Percentiles rank a stretch among this genome's conserved stretches.
phyloP scores from a whole-genome alignment of 2,329 filamentous ascomycete genomes.

The Pseudogymnoascus sp. region DNA sequence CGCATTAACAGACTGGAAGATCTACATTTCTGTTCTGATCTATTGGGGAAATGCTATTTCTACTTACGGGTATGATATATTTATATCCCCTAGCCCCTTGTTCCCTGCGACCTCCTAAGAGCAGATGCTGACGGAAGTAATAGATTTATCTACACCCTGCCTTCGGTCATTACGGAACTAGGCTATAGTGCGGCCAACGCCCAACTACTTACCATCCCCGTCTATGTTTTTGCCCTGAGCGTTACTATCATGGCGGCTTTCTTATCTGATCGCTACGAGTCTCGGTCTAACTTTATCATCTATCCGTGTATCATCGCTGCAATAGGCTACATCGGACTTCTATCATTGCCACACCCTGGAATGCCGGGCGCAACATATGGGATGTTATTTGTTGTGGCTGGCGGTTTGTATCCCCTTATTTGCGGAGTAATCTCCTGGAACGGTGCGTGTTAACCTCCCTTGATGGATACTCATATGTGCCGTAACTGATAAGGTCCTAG shows the following conservation, averaged over 20 bases:
- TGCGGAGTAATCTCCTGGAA: slow-evolving; percentile 75
- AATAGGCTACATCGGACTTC: slow-evolving; percentile 16
- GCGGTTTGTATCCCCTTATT: slow-evolving; percentile 79
- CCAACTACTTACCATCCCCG: slow-evolving; percentile 19
- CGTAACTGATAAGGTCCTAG: slow-evolving; percentile 1
- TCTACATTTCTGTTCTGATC: slow-evolving; percentile 22
- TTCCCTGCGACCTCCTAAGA: not conserved
- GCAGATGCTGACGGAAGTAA: not conserved
- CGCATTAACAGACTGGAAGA: slow-evolving; percentile 28
- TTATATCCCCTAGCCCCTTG: not conserved
- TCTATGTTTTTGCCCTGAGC: slow-evolving; percentile 15
- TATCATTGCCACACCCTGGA: slow-evolving; percentile 27
- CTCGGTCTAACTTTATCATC: slow-evolving; percentile 18
- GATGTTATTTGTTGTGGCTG: slow-evolving; percentile 69
- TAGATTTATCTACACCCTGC: slow-evolving; percentile 18
- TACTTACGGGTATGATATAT: slow-evolving; percentile 8
- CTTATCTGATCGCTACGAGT: slow-evolving; percentile 14
- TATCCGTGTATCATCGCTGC: slow-evolving; percentile 12
- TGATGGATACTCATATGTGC: not conserved
- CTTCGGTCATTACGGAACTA: slow-evolving; percentile 18
- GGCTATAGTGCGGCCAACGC: slow-evolving; percentile 15
- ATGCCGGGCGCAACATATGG: slow-evolving; percentile 64
- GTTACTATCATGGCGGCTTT: slow-evolving; percentile 12
- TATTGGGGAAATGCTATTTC: slow-evolving; percentile 10
- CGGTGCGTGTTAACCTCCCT: not conserved